A percentile compares a stretch with the other conserved stretches of the same genome.
Evolutionary conservation across 345 rosid genomes (phyloP).

Genomic region (Aethionema arabicum): DNA sequence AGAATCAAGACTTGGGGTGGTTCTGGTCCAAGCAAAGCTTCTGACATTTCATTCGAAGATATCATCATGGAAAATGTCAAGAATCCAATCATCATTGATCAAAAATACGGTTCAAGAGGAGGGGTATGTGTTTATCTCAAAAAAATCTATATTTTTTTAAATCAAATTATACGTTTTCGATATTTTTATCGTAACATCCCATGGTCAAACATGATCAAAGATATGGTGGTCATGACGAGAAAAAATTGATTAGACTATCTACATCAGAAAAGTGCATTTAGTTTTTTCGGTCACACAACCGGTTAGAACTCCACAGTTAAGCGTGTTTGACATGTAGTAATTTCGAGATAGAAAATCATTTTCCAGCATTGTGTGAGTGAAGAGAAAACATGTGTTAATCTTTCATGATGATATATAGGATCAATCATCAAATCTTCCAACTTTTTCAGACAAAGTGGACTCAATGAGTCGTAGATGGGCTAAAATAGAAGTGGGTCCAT

Average conservation of each 20-base stretch:
- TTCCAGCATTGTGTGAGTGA: too few relatives aligned
- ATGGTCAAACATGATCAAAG: background rate
- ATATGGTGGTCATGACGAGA: background rate
- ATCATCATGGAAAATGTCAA: conserved; percentile 31
- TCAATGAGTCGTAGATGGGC: too few relatives aligned
- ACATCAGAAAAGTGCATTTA: background rate
- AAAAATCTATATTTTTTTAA: background rate
- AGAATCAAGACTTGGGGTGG: conserved; percentile 44
- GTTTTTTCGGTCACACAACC: too few relatives aligned
- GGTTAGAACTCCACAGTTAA: too few relatives aligned
- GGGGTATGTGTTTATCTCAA: conserved; percentile 21
- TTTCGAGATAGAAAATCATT: too few relatives aligned
- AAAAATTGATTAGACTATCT: conserved; percentile 4
- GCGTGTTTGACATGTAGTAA: too few relatives aligned
- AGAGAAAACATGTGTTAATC: too few relatives aligned
- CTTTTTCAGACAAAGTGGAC: too few relatives aligned
- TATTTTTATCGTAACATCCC: too few relatives aligned
- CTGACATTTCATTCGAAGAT: conserved; percentile 24
- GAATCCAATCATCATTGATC: conserved; percentile 42
- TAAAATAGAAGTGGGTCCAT: too few relatives aligned
- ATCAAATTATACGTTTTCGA: background rate
- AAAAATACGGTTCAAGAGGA: conserved; percentile 42
- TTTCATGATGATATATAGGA: too few relatives aligned
- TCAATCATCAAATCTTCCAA: too few relatives aligned
- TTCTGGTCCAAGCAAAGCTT: conserved; percentile 25